Conservation (phyloP, 192 early-diverging fungal genomes). For the Rhizoclosmatium sp. region DNA sequence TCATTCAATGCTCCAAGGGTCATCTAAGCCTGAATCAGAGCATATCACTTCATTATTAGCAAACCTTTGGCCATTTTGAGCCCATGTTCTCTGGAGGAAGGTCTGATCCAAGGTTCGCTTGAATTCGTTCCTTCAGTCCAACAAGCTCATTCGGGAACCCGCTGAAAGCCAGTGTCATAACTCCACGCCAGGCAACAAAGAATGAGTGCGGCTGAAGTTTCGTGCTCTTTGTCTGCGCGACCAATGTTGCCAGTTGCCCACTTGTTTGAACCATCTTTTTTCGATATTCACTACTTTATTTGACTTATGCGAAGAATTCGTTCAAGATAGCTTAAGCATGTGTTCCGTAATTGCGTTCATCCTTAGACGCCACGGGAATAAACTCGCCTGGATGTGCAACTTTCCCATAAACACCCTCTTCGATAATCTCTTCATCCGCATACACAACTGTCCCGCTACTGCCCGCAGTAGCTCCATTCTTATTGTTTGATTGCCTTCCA, state of each 20-base stretch:
- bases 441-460: background rate
- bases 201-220: conserved; percentile 16
- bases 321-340: background rate
- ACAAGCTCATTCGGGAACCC: conserved; percentile 30
- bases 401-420: background rate
- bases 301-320: background rate
- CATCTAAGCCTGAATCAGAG: conserved; percentile 4
- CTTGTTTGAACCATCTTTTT: background rate
- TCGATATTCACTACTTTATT: background rate
- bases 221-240: background rate
- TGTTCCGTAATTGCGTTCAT: background rate
- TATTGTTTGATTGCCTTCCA: background rate
- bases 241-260: background rate
- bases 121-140: conserved; percentile 9
- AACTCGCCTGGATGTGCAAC: background rate
- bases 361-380: background rate
- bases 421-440: background rate
- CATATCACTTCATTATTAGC: background rate
- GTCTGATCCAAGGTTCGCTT: background rate
- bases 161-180: conserved; percentile 25
- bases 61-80: conserved; percentile 34
- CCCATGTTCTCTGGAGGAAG: conserved; percentile 17
- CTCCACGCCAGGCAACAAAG: conserved; percentile 37
- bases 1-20: conserved; percentile 6
- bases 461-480: background rate